These are phyloP conservation scores for Globisporangium polare DNA, from an alignment of 352 stramenopile species.

Conservation along the genomic window DNA sequence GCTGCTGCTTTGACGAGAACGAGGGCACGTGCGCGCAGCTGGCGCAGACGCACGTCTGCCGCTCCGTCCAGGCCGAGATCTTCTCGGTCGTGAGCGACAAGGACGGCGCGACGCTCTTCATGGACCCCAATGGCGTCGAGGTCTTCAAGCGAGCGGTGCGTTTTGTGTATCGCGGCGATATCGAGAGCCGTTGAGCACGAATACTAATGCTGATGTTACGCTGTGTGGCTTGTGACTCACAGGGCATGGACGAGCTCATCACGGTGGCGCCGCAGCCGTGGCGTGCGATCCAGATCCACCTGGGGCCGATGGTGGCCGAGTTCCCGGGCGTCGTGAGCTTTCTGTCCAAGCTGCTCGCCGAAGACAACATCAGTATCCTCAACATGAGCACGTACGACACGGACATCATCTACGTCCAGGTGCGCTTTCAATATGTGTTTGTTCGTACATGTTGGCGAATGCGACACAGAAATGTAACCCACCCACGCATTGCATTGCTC, in stretches of 20 bases:
- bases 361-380: constrained; percentile 86
- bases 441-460: not conserved
- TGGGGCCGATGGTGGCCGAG: constrained; percentile 82
- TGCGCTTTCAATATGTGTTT: too few species aligned
- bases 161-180: not conserved
- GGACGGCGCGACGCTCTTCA: constrained; percentile 77
- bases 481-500: not conserved
- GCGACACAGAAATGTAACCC: not conserved
- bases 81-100: constrained; percentile 81
- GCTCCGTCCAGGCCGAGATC: constrained; percentile 75
- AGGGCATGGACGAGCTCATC: constrained; percentile 67
- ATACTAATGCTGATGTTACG: not conserved
- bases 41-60: constrained; percentile 56
- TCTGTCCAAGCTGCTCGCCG: constrained; percentile 74
- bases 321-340: constrained; percentile 85
- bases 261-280: constrained; percentile 70
- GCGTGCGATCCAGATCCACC: constrained; percentile 81
- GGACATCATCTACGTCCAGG: constrained; percentile 85
- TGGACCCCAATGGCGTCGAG: constrained; percentile 77
- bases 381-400: constrained; percentile 91
- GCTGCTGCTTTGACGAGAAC: constrained; percentile 78
- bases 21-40: constrained; percentile 34
- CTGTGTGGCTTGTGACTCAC: not conserved
- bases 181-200: not conserved
- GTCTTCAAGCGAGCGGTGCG: constrained; percentile 76